Conservation (phyloP, 1,284 basidiomycete genomes). For the Austroboletus niveus region DNA sequence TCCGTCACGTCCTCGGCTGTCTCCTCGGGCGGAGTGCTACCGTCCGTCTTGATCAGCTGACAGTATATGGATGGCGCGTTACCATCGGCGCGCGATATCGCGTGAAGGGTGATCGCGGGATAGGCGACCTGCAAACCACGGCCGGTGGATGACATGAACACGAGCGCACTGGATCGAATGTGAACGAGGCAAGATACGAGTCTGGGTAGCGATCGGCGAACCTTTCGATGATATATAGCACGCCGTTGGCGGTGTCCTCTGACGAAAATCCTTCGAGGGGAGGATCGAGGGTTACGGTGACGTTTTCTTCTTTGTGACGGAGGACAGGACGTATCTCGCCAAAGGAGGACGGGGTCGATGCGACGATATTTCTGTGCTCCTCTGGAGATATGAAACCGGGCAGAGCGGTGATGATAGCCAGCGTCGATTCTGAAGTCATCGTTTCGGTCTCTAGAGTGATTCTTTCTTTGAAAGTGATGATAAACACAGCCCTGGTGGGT, state of each 20-base stretch:
- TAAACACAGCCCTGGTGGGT: slow-evolving; percentile 10
- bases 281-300: slow-evolving; percentile 67
- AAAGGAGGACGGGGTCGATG: slow-evolving; percentile 80
- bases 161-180: slow-evolving; percentile 56
- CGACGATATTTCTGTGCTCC: slow-evolving; percentile 63
- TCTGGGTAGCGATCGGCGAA: slow-evolving; percentile 29
- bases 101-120: slow-evolving; percentile 85
- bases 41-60: slow-evolving; percentile 72
- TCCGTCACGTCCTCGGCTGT: slow-evolving; percentile 39
- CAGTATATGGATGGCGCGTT: slow-evolving; percentile 78
- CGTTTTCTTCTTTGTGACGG: slow-evolving; percentile 67
- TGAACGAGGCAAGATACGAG: slow-evolving; percentile 27
- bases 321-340: slow-evolving; percentile 78
- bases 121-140: slow-evolving; percentile 80
- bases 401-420: slow-evolving; percentile 42
- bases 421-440: slow-evolving; percentile 9
- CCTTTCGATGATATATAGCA: slow-evolving; percentile 83
- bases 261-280: slow-evolving; percentile 54
- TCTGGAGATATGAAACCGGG: slow-evolving; percentile 66
- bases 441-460: neutral
- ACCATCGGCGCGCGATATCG: slow-evolving; percentile 67
- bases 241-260: slow-evolving; percentile 55
- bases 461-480: neutral
- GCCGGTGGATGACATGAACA: slow-evolving; percentile 69
- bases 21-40: slow-evolving; percentile 28